Base-by-base conservation (phyloP, 106 monocot species). In the Amphibolis antarctica region DNA sequence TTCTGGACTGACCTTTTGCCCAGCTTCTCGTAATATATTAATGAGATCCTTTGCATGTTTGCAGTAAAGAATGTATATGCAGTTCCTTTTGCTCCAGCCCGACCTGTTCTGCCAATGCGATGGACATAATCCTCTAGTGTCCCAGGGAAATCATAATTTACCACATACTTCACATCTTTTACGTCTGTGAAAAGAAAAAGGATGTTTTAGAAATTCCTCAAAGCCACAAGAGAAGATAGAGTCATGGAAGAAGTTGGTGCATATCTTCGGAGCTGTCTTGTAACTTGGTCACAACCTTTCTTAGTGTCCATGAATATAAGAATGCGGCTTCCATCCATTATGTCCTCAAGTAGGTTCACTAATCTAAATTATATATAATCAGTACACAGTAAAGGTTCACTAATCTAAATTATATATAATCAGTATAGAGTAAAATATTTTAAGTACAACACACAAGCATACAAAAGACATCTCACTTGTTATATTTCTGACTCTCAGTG, bases 111-210 rank as follows among this genome's bases (percentile, higher is more conserved):
- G 23, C 90, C 90, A 69, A 96, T 90, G 14, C 86, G 81, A 53
- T 90, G 90, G 17, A 90, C 90, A 77, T 90, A 96, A 67, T 96
- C 96, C 78, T 96, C 96, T 42, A 96, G 59, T 14, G 96, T 90
- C 50, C 96, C 84, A 67, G 90, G 90, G 65, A 90, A 96, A 64
- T 96, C 96, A 69, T 96, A 96, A 71, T 96, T 96, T 53, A 96
- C 77, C 46, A 96, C 96, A 66, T 85, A 96, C 60, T 86, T 96
- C 25, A 90, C 90, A 78, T 96, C 96, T 70, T 96, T 96, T 64
- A 96, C 86, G 78, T 96, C 90, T 96, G 75, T 64, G 58, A 66
- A 4, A 15, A 58, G 54, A 53, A 51, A 52, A n/a, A n/a, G 23
- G 28, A 48, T 21, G 47, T 63, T 12, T 4, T 28, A 47, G 55